Evolutionary conservation across 257 asterid species (phyloP), one percentile per base, ranked within the genome.

Genomic region (Rhazya stricta): DNA sequence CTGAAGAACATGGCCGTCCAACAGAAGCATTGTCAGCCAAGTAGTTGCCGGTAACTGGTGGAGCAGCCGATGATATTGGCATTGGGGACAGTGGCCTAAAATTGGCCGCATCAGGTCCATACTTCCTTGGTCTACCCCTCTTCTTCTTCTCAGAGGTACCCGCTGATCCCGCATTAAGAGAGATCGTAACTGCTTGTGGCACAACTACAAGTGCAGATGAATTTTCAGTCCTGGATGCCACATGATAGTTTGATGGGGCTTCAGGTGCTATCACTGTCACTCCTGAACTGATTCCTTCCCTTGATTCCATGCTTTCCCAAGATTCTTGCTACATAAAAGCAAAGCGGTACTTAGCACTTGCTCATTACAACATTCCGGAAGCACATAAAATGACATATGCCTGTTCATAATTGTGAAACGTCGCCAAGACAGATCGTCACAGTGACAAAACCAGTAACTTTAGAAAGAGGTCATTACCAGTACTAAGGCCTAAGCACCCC

Each of bases 61-160:
- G 89, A 19, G 87, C 84, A 6, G 90, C 80, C 3, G 94, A 76
- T 5, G 93, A 88, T 54, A 83, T 39, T 36, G 88, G 95, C 76
- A 65, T 78, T 5, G 92, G 79, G 5, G 92, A 82, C 76, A 88
- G 81, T 61, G 81, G 72, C 80, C 83, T 25, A 41, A 77, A 42
- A 3, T 82, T 73, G 61, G 89, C 45, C 41, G 87, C 92, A 72
- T 87, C 97, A 6, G 96, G 85, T 32, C 76, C 86, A 76, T 93
- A 91, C 84, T 91, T 93, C 88, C 97, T 88, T 10, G 98, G 98
- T n/a, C 98, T 75, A 43, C 98, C 98, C 72, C 96, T 91, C 88
- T 88, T 93, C 89, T 93, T 93, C 92, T 80, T 91, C 83, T 88
- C 96, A 13, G 89, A 77, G 30, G 81, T 73, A 36, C 72, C 73